phyloP scores from a whole-genome alignment of 1,139 yeast genomes.

The Eremothecium cymbalariae region DNA sequence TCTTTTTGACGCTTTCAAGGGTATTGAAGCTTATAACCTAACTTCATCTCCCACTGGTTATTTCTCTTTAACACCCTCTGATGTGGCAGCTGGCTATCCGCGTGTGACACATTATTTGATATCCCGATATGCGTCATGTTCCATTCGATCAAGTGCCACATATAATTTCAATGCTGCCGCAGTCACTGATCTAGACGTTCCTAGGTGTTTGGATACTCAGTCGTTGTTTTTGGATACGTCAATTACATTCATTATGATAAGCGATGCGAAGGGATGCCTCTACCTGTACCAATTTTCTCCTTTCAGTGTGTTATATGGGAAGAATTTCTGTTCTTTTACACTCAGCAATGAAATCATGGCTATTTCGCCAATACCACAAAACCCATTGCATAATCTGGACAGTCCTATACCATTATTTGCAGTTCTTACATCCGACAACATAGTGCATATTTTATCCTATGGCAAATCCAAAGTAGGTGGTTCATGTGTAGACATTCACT shows the following conservation, averaged over 20 bases:
- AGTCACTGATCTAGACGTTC: neutral
- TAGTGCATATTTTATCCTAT: too few species aligned
- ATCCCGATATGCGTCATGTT: neutral
- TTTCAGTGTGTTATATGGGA: neutral
- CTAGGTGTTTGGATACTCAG: neutral
- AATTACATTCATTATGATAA: neutral
- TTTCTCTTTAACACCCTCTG: neutral
- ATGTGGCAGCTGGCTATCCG: neutral
- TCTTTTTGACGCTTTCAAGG: slow-evolving; percentile 1
- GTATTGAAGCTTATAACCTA: neutral
- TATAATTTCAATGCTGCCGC: neutral
- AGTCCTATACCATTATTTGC: too few species aligned
- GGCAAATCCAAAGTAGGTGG: too few species aligned
- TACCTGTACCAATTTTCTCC: slow-evolving; percentile 1
- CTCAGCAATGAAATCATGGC: neutral
- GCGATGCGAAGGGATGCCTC: neutral
- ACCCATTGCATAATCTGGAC: too few species aligned
- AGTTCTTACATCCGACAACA: too few species aligned
- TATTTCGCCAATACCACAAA: neutral
- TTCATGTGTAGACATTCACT: too few species aligned
- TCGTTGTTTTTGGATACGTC: neutral
- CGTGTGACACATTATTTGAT: slow-evolving; percentile 1
- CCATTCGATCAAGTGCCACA: neutral
- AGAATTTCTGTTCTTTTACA: neutral
- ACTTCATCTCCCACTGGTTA: neutral